Evolutionary conservation across 2,329 filamentous ascomycete species (phyloP).

Genomic region (Clarireedia hainanense): DNA sequence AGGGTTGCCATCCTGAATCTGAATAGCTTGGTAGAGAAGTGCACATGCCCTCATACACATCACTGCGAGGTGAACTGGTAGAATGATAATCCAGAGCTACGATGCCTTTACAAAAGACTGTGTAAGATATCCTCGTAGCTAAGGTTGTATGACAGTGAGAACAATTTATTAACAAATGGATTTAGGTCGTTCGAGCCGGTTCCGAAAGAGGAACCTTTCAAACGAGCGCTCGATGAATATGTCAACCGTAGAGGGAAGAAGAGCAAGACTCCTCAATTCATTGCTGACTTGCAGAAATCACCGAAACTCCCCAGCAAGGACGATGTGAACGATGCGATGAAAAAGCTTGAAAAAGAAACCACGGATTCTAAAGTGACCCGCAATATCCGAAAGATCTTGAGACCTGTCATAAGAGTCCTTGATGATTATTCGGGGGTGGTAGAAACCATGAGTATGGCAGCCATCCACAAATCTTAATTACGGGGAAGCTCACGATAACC

Average conservation of each 20-base stretch:
- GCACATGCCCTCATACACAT: no score
- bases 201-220: background rate
- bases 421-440: slow-evolving; percentile 1
- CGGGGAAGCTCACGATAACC: background rate
- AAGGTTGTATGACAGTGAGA: background rate
- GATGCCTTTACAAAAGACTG: background rate
- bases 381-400: background rate
- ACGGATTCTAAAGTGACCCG: background rate
- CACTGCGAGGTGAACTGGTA: no score
- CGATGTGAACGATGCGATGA: background rate
- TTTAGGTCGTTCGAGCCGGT: background rate
- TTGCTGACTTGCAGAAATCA: background rate
- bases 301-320: background rate
- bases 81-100: background rate
- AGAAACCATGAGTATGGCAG: background rate
- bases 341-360: background rate
- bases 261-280: slow-evolving; percentile 2
- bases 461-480: background rate
- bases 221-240: background rate
- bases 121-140: background rate
- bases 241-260: background rate
- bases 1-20: background rate
- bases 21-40: background rate
- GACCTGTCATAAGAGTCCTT: background rate
- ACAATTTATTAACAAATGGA: background rate